These are phyloP conservation scores for Calocera cornea DNA, from an alignment of 768 basidiomycete genomes.

Conservation along the genomic window DNA sequence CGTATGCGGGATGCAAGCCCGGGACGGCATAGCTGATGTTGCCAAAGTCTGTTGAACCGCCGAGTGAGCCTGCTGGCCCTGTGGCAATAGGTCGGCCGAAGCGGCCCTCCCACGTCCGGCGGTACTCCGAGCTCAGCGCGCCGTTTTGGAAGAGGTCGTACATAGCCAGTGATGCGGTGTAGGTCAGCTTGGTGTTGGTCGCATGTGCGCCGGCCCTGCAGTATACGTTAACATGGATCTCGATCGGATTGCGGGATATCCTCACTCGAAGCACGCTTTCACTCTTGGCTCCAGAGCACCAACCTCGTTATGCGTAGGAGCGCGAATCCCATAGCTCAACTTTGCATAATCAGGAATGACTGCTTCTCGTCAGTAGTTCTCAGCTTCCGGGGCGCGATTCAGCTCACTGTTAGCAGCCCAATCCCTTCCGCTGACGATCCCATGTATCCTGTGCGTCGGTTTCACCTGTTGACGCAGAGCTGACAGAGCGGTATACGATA, in stretches of 20 bases:
- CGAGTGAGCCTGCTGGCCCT: slow-evolving; percentile 56
- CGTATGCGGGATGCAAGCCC: slow-evolving; percentile 18
- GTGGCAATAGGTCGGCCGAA: slow-evolving; percentile 34
- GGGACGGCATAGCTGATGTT: background rate
- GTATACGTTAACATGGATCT: background rate
- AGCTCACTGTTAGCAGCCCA: slow-evolving; percentile 54
- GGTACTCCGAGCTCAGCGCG: slow-evolving; percentile 49
- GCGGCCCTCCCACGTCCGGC: slow-evolving; percentile 42
- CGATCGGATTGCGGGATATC: slow-evolving; percentile 1
- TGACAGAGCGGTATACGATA: slow-evolving; percentile 67
- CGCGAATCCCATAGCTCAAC: slow-evolving; percentile 65
- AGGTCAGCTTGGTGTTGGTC: slow-evolving; percentile 44
- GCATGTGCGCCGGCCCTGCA: slow-evolving; percentile 26
- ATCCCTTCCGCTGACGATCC: slow-evolving; percentile 54
- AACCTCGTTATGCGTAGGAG: slow-evolving; percentile 50
- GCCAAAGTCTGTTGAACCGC: slow-evolving; percentile 69
- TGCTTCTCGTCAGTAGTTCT: slow-evolving; percentile 19
- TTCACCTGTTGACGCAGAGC: slow-evolving; percentile 77
- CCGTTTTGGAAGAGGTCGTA: slow-evolving; percentile 57
- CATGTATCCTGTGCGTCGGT: slow-evolving; percentile 68
- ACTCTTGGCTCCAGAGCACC: slow-evolving; percentile 46
- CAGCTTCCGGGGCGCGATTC: background rate
- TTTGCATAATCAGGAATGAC: slow-evolving; percentile 60
- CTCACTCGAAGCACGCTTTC: slow-evolving; percentile 58
- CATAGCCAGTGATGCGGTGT: slow-evolving; percentile 26